These are phyloP conservation scores for Oenanthe sinensis DNA, from an alignment of 129 eudicot genomes.

Conservation along the genomic window DNA sequence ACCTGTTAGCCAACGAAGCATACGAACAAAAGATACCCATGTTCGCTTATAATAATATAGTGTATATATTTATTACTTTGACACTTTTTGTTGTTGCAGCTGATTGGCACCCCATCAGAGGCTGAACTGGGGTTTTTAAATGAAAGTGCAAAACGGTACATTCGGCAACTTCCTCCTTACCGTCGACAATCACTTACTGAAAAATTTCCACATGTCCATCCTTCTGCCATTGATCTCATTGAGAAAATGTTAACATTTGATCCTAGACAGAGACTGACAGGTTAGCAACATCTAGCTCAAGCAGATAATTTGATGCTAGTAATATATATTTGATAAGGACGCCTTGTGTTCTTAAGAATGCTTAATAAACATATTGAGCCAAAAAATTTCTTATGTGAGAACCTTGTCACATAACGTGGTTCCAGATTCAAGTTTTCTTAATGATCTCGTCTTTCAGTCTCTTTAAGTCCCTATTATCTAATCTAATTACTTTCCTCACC, in stretches of 20 bases:
- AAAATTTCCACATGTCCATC: conserved; percentile 72
- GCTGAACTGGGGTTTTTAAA: conserved; percentile 71
- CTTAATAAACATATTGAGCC: not conserved
- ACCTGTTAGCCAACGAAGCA: no score
- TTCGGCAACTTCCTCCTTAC: conserved; percentile 56
- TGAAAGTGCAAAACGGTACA: conserved; percentile 74
- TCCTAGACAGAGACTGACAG: conserved; percentile 79
- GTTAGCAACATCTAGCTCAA: conserved; percentile 22
- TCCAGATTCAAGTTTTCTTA: not conserved
- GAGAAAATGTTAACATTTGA: conserved; percentile 91
- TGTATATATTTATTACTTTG: not conserved
- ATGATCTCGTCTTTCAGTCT: not conserved
- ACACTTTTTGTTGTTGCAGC: conserved; percentile 31
- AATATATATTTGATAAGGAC: not conserved
- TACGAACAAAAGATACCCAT: no score
- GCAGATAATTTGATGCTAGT: not conserved
- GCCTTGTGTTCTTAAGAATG: not conserved
- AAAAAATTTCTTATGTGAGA: not conserved
- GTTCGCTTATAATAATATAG: no score
- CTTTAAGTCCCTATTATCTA: not conserved
- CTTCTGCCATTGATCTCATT: conserved; percentile 21
- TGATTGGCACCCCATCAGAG: conserved; percentile 89
- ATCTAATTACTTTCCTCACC: no score
- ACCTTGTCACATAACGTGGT: not conserved
- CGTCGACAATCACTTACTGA: conserved; percentile 58